A percentile compares a stretch with the other conserved stretches of the same genome.
These are phyloP conservation scores for Melaleuca quinquenervia DNA, from an alignment of 345 rosid genomes.

Conservation along the genomic window DNA sequence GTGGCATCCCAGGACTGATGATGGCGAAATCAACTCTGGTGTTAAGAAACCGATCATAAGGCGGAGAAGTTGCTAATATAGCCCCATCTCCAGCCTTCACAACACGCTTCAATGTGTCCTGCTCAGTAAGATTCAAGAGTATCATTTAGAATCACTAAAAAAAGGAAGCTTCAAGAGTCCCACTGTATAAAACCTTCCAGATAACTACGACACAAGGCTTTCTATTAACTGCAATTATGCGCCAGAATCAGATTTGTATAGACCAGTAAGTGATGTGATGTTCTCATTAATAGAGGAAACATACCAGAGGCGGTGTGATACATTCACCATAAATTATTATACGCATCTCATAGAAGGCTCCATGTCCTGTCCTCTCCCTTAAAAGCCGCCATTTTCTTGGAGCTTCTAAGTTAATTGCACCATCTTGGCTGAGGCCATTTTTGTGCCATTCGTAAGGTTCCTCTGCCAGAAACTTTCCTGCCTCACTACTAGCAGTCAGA, in stretches of 20 bases:
- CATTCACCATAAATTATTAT: slow-evolving; percentile 83
- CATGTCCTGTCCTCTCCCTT: slow-evolving; percentile 80
- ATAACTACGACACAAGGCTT: neutral
- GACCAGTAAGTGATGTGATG: neutral
- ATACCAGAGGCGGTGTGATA: slow-evolving; percentile 82
- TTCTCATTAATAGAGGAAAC: neutral
- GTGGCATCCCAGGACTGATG: slow-evolving; percentile 69
- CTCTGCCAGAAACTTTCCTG: slow-evolving; percentile 66
- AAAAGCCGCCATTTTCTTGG: slow-evolving; percentile 88
- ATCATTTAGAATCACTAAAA: neutral
- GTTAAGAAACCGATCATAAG: slow-evolving; percentile 70
- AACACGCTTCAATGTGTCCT: slow-evolving; percentile 92
- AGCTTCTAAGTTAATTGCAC: slow-evolving; percentile 67
- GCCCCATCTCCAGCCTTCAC: slow-evolving; percentile 95
- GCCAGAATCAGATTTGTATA: neutral
- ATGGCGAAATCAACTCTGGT: slow-evolving; percentile 70
- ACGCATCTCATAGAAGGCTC: slow-evolving; percentile 76
- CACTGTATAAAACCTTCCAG: neutral
- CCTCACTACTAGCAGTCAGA: slow-evolving; percentile 57
- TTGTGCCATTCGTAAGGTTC: slow-evolving; percentile 85
- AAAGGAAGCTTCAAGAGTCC: neutral
- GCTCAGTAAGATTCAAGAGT: slow-evolving; percentile 1
- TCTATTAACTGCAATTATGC: neutral
- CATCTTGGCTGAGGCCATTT: slow-evolving; percentile 66
- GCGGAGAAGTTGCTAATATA: slow-evolving; percentile 89